A percentile compares a stretch with the other conserved stretches of the same genome.
These are phyloP conservation scores for Fusarium verticillioides DNA, from an alignment of 2,329 filamentous ascomycete species.

Conservation along the genomic window DNA sequence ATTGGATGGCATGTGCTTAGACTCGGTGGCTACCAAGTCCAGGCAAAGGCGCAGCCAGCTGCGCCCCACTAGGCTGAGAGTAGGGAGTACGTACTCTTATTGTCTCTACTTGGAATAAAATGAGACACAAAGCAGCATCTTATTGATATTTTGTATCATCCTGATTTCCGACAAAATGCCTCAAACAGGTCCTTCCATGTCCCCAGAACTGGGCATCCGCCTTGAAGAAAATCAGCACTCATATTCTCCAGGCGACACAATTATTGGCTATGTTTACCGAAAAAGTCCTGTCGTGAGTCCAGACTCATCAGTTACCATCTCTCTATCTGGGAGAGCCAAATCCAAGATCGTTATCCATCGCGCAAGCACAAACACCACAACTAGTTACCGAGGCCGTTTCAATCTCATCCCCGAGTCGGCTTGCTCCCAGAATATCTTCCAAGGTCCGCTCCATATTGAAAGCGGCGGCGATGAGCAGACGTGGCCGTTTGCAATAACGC, in stretches of 20 bases:
- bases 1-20: not conserved
- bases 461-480: not conserved
- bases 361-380: not conserved
- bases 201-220: constrained; percentile 18
- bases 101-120: not conserved
- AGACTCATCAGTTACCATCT: constrained; percentile 35
- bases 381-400: not conserved
- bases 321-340: constrained; percentile 43
- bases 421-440: constrained; percentile 24
- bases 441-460: constrained; percentile 45
- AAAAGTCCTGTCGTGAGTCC: constrained; percentile 39
- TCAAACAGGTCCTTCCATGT: not conserved
- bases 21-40: not conserved
- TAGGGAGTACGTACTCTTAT: not conserved
- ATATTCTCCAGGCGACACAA: constrained; percentile 43
- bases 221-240: not conserved
- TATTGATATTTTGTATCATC: not conserved
- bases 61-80: not conserved
- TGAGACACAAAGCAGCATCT: not conserved
- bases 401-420: constrained; percentile 31
- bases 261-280: constrained; percentile 44
- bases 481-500: constrained; percentile 48
- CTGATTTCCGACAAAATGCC: constrained; percentile 2
- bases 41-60: not conserved
- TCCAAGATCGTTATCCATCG: constrained; percentile 33